Evolutionary conservation across 2,329 filamentous ascomycete species (phyloP).

Genomic region (Trichoderma oligosporum): DNA sequence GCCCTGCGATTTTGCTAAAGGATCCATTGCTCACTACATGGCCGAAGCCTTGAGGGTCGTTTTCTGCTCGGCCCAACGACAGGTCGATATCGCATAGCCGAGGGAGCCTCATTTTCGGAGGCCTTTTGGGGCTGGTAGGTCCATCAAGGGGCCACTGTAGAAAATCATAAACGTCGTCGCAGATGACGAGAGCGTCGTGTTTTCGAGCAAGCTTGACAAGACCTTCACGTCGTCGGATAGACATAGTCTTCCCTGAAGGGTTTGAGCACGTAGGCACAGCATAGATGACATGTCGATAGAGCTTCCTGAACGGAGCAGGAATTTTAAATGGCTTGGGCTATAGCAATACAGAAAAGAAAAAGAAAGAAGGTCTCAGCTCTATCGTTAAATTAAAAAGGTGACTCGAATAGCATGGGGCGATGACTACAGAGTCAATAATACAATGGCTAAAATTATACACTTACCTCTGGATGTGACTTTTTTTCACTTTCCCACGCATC

Average conservation of each 20-base stretch:
- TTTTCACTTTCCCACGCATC: conserved; percentile 30
- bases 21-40: conserved; percentile 82
- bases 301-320: conserved; percentile 60
- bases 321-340: conserved; percentile 48
- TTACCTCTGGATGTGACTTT: conserved; percentile 18
- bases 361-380: not conserved
- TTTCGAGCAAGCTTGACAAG: conserved; percentile 74
- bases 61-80: conserved; percentile 52
- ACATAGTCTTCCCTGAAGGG: conserved; percentile 81
- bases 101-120: conserved; percentile 55
- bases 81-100: conserved; percentile 76
- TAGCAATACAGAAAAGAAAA: not conserved
- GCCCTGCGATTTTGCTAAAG: conserved; percentile 83
- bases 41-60: conserved; percentile 58
- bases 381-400: not conserved
- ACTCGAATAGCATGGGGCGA: not conserved
- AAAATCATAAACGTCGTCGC: conserved; percentile 93
- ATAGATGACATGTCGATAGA: conserved; percentile 86
- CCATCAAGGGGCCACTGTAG: conserved; percentile 66
- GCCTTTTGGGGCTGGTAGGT: conserved; percentile 30
- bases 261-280: conserved; percentile 86
- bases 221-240: conserved; percentile 58
- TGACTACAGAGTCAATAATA: not conserved
- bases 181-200: conserved; percentile 76
- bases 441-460: not conserved